Percentiles rank a stretch among this genome's conserved stretches.
Evolutionary conservation across 495 filamentous ascomycete genomes (phyloP).

Genomic region (Daldinia bambusicola): DNA sequence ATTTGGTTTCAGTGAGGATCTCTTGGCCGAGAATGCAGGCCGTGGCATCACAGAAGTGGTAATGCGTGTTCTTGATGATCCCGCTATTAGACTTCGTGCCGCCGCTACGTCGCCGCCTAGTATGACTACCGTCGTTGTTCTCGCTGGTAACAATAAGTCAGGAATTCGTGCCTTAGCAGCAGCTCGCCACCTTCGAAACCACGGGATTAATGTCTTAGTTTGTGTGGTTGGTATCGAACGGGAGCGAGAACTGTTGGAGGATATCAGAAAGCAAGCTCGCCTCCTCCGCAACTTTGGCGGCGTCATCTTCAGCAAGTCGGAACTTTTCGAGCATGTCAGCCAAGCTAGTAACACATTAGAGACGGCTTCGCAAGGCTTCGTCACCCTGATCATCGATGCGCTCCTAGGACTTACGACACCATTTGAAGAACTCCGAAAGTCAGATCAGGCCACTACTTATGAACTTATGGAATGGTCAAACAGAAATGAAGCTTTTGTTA

Average conservation of each 20-base stretch:
- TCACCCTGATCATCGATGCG: conserved; percentile 89
- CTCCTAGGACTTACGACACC: conserved; percentile 83
- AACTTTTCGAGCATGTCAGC: conserved; percentile 62
- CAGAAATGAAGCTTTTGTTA: conserved; percentile 75
- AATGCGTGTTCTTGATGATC: conserved; percentile 68
- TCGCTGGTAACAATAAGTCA: conserved; percentile 88
- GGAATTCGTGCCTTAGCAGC: conserved; percentile 87
- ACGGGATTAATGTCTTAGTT: conserved; percentile 79
- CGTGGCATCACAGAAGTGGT: conserved; percentile 87
- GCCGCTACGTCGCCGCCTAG: conserved; percentile 52
- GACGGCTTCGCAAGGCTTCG: conserved; percentile 52
- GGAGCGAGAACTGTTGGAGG: conserved; percentile 70
- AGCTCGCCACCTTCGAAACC: conserved; percentile 84
- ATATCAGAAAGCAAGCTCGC: conserved; percentile 76
- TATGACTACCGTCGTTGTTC: conserved; percentile 73
- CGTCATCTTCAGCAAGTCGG: conserved; percentile 65
- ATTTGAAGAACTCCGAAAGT: conserved; percentile 83
- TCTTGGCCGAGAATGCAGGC: conserved; percentile 91
- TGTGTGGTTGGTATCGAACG: conserved; percentile 84
- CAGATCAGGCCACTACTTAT: conserved; percentile 83
- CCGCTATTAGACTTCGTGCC: conserved; percentile 62
- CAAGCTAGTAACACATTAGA: conserved; percentile 44
- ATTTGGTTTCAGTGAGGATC: conserved; percentile 84
- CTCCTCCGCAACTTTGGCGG: conserved; percentile 83
- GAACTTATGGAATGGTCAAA: conserved; percentile 90